These are phyloP conservation scores for Chaetomiaceae sp. DNA, from an alignment of 2,329 filamentous ascomycete genomes.

Conservation along the genomic window DNA sequence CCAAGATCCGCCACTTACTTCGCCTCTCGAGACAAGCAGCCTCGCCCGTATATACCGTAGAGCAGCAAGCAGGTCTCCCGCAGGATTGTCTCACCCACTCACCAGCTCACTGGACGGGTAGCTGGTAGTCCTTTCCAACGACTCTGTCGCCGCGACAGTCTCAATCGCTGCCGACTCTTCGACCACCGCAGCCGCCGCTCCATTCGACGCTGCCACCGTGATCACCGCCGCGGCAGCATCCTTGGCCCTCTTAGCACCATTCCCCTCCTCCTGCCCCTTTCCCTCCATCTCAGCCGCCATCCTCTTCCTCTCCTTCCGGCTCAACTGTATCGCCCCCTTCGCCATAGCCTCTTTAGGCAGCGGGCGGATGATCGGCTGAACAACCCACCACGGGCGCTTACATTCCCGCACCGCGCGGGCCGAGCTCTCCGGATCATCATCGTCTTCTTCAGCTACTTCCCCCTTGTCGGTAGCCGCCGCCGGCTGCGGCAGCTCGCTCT, in stretches of 20 bases:
- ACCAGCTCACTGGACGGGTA: slow-evolving; percentile 17
- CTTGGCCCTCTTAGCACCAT: slow-evolving; percentile 9
- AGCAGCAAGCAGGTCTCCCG: neutral
- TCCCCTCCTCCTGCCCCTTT: slow-evolving; percentile 3
- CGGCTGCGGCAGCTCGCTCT: slow-evolving; percentile 27
- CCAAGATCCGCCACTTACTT: too few relatives aligned
- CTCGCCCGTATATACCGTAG: too few relatives aligned
- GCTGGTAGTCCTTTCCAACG: slow-evolving; percentile 14
- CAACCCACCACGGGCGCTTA: slow-evolving; percentile 82
- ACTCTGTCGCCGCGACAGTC: neutral
- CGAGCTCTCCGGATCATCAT: slow-evolving; percentile 51
- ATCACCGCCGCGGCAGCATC: too few relatives aligned
- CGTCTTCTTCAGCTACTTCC: slow-evolving; percentile 35
- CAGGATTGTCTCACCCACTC: slow-evolving; percentile 12
- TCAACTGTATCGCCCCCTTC: slow-evolving; percentile 68
- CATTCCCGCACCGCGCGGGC: slow-evolving; percentile 64
- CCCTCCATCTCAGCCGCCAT: slow-evolving; percentile 17
- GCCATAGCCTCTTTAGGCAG: slow-evolving; percentile 81
- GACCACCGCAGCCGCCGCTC: neutral
- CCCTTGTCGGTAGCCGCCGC: slow-evolving; percentile 20
- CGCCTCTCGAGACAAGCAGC: neutral
- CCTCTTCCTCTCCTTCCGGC: slow-evolving; percentile 42
- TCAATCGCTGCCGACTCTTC: neutral
- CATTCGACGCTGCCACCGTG: neutral
- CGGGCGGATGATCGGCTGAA: slow-evolving; percentile 79